Evolutionary conservation across 805 yeast genomes (phyloP).

Genomic region (Suhomyces tanzawaensis): DNA sequence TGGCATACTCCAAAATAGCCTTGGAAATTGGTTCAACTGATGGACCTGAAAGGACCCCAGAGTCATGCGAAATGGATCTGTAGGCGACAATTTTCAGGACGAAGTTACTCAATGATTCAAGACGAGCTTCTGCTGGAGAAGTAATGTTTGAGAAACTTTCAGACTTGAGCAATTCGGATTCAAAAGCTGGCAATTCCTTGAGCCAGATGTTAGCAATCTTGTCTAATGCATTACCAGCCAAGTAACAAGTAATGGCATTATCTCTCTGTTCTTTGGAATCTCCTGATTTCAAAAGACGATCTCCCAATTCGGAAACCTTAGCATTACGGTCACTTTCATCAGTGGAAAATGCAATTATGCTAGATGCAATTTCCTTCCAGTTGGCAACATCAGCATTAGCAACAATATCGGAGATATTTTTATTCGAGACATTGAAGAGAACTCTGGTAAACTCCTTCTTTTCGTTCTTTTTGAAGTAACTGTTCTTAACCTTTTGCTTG

Average conservation of each 20-base stretch:
- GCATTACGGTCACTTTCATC: slow-evolving; percentile 49
- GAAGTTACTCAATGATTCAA: slow-evolving; percentile 74
- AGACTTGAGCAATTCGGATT: slow-evolving; percentile 42
- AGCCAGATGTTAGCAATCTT: slow-evolving; percentile 83
- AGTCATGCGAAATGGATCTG: slow-evolving; percentile 47
- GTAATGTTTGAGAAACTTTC: slow-evolving; percentile 41
- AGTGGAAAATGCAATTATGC: slow-evolving; percentile 56
- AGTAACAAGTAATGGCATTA: slow-evolving; percentile 72
- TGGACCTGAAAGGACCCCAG: slow-evolving; percentile 37
- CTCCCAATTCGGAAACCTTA: slow-evolving; percentile 69
- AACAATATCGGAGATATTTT: slow-evolving; percentile 65
- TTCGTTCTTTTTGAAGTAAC: slow-evolving; percentile 63
- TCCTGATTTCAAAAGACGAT: slow-evolving; percentile 50
- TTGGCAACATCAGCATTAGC: slow-evolving; percentile 70
- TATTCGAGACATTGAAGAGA: slow-evolving; percentile 60
- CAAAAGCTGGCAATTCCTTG: slow-evolving; percentile 54
- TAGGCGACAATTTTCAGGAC: slow-evolving; percentile 82
- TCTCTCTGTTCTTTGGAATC: slow-evolving; percentile 48
- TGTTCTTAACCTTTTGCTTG: slow-evolving; percentile 66
- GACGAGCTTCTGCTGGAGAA: slow-evolving; percentile 80
- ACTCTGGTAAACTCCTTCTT: slow-evolving; percentile 65
- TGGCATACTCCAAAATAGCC: slow-evolving; percentile 78
- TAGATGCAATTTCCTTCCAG: slow-evolving; percentile 81
- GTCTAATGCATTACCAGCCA: slow-evolving; percentile 79
- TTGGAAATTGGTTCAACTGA: slow-evolving; percentile 50